Percentiles rank a stretch among this genome's conserved stretches.
phyloP scores from a whole-genome alignment of 257 asterid genomes.

The Plantago elongata region DNA sequence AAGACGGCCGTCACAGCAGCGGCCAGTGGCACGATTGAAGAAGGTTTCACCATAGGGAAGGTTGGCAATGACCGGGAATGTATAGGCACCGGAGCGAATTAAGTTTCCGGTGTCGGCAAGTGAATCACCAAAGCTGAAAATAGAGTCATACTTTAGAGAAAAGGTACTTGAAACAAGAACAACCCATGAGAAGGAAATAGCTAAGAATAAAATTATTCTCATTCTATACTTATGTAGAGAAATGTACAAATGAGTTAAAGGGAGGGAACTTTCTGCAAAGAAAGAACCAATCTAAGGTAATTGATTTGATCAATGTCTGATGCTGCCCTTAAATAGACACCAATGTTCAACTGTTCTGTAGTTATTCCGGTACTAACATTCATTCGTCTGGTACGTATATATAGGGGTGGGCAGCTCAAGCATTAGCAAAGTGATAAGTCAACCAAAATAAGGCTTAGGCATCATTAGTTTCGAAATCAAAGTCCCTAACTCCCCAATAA shows the following conservation, averaged over 20 bases:
- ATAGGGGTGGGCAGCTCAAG: no score
- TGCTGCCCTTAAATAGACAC: no score
- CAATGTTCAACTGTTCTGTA: no score
- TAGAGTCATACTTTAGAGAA: slow-evolving; percentile 41
- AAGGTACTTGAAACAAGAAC: slow-evolving; percentile 20
- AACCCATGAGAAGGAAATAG: slow-evolving; percentile 15
- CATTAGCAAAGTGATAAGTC: no score
- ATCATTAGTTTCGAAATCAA: no score
- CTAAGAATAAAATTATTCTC: slow-evolving; percentile 25
- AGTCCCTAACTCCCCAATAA: no score
- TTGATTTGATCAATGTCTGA: no score
- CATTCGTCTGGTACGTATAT: no score
- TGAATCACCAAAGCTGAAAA: slow-evolving; percentile 82
- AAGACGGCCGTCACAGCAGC: slow-evolving; percentile 61
- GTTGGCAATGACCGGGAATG: slow-evolving; percentile 57
- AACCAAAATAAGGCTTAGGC: no score
- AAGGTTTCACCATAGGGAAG: slow-evolving; percentile 66
- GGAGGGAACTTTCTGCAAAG: not conserved
- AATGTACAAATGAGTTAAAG: not conserved
- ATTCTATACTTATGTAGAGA: slow-evolving; percentile 11
- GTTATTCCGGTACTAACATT: no score
- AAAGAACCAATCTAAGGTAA: not conserved
- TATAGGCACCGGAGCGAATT: slow-evolving; percentile 51
- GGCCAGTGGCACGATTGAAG: slow-evolving; percentile 56
- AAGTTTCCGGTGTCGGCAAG: slow-evolving; percentile 77